Evolutionary conservation across 768 basidiomycete species (phyloP), one percentile per base, ranked within the genome.

Genomic region (Russula emetica): DNA sequence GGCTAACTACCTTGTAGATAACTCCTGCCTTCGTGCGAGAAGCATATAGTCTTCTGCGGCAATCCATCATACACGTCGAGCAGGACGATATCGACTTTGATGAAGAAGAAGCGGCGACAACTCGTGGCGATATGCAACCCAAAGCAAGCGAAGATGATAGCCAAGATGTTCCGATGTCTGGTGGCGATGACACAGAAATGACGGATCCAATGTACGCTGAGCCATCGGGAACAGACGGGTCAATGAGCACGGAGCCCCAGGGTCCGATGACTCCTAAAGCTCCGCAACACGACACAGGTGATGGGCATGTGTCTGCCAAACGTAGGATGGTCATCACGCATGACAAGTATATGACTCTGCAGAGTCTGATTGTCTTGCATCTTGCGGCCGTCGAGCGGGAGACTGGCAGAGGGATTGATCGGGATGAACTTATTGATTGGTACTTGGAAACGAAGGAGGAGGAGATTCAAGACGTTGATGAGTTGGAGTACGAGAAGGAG

Each of bases 21-120:
- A 91, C 85, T 0, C 94, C 96, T 8, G 88, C 84, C 2, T 95
- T 96, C 72, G 96, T 99, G 24, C 86, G 94, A 45, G 97, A 99
- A 75, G 97, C 97, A 2, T 98, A 91, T 76, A 87, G 85, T 49
- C 86, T 99, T 22, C 79, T 99, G 14, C 86, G 92, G 28, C 95
- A 97, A 73, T 98, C 97, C 2, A 99, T 99, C 76, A 98, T 99
- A 70, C 97, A 98, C 71, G 95, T 99, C 64, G 97, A 99, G 72
- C 94, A 98, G 74, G 97, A 99, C 72, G 96, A 98, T 70, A 87
- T 99, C 71, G 94, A 97, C 72, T 91, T 98, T 74, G 97, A 98
- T 71, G 92, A 95, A 69, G 93, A 96, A 70, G 93, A 93, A 62
- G 75, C 82, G 2, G 80, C 82, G 58, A 85, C 80, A 22, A 83